phyloP scores from a whole-genome alignment of 192 early-diverging fungal species.

The Podila verticillata region DNA sequence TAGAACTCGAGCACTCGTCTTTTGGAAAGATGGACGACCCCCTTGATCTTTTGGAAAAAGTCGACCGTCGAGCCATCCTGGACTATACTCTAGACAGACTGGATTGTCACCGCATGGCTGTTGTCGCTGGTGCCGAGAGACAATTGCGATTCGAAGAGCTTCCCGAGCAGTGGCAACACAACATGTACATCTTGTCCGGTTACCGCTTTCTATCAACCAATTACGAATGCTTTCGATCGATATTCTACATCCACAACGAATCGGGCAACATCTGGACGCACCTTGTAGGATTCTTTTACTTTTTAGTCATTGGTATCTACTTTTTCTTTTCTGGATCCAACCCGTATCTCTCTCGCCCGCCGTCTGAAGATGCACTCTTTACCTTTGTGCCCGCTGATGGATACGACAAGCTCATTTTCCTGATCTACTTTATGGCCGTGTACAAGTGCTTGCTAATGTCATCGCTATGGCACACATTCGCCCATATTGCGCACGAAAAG shows the following conservation, averaged over 20 bases:
- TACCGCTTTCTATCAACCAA: conserved; percentile 65
- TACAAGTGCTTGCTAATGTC: conserved; percentile 68
- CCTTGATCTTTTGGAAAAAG: conserved; percentile 60
- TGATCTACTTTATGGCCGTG: conserved; percentile 66
- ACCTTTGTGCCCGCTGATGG: conserved; percentile 48
- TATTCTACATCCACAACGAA: conserved; percentile 76
- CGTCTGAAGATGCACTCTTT: conserved; percentile 9
- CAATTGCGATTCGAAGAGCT: conserved; percentile 66
- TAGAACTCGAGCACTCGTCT: conserved; percentile 50
- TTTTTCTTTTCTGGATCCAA: conserved; percentile 52
- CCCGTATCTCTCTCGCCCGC: conserved; percentile 35
- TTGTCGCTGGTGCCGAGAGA: conserved; percentile 61
- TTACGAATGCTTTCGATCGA: conserved; percentile 61
- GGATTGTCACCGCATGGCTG: conserved; percentile 57
- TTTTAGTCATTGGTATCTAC: conserved; percentile 64
- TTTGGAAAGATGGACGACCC: conserved; percentile 61
- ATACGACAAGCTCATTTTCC: conserved; percentile 59
- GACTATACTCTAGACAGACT: conserved; percentile 62
- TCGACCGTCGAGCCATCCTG: conserved; percentile 51
- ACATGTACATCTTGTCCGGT: conserved; percentile 60
- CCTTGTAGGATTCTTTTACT: conserved; percentile 66
- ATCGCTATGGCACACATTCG: conserved; percentile 69
- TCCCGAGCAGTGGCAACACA: conserved; percentile 71
- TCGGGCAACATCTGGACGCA: conserved; percentile 77
- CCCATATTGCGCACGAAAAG: conserved; percentile 59